A percentile compares a stretch with the other conserved stretches of the same genome.
These are phyloP conservation scores for Aspergillus kassunensis DNA, from an alignment of 495 filamentous ascomycete genomes.

Conservation along the genomic window DNA sequence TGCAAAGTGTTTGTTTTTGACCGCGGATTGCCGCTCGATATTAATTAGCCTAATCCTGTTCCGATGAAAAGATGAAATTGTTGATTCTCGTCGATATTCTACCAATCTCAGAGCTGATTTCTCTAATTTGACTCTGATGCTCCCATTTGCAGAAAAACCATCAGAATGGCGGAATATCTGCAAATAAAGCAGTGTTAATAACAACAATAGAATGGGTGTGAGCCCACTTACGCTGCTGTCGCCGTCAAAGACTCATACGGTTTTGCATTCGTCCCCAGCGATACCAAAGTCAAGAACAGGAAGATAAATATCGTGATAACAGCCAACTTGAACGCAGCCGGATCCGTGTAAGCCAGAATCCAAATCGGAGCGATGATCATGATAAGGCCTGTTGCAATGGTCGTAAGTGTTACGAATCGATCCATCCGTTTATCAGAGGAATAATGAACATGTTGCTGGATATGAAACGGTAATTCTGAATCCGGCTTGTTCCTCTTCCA, in stretches of 20 bases:
- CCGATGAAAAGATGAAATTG: too few relatives aligned
- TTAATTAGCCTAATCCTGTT: too few relatives aligned
- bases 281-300: not conserved
- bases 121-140: too few relatives aligned
- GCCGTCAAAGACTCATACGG: not conserved
- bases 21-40: not conserved
- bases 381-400: not conserved
- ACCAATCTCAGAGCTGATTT: too few relatives aligned
- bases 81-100: too few relatives aligned
- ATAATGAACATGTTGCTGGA: not conserved
- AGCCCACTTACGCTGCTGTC: constrained; percentile 1
- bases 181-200: not conserved
- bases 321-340: not conserved
- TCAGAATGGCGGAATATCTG: not conserved
- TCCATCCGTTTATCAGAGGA: not conserved
- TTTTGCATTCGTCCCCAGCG: not conserved
- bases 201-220: not conserved
- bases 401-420: not conserved
- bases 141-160: not conserved
- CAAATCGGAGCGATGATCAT: not conserved
- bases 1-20: not conserved
- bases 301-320: constrained; percentile 1
- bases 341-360: not conserved
- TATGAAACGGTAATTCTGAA: not conserved
- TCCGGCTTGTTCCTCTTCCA: not conserved